These are phyloP conservation scores for Kurtzmaniella quercitrusa DNA, from an alignment of 1,139 yeast genomes.

Conservation along the genomic window DNA sequence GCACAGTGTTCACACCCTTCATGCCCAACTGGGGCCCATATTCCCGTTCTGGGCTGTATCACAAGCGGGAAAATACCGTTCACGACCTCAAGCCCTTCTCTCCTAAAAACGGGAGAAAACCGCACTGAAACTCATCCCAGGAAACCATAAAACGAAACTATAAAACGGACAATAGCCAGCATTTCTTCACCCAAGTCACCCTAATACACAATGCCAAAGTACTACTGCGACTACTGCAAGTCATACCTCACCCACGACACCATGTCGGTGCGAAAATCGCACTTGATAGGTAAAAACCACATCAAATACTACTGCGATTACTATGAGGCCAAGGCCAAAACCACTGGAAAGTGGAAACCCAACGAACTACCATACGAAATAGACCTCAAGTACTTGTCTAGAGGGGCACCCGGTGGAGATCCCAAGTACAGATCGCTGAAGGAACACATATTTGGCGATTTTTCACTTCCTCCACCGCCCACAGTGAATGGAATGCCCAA, in stretches of 20 bases:
- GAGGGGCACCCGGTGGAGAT: conserved; percentile 34
- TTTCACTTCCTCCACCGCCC: conserved; percentile 34
- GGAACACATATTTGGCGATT: conserved; percentile 12
- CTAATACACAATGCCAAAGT: conserved; percentile 41
- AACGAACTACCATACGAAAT: conserved; percentile 39
- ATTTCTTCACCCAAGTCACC: too few species aligned
- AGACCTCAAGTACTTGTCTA: conserved; percentile 31
- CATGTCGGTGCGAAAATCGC: conserved; percentile 80
- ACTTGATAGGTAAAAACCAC: conserved; percentile 77
- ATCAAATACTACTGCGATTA: conserved; percentile 70
- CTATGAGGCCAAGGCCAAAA: conserved; percentile 56
- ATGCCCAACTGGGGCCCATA: too few species aligned
- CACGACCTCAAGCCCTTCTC: too few species aligned
- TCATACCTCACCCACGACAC: conserved; percentile 87
- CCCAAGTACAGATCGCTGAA: conserved; percentile 6
- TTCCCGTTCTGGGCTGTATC: too few species aligned
- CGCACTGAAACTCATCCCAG: too few species aligned
- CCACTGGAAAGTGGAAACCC: conserved; percentile 43
- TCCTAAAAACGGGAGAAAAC: too few species aligned
- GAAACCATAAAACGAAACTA: too few species aligned
- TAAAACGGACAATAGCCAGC: too few species aligned
- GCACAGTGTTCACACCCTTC: too few species aligned
- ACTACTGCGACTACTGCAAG: conserved; percentile 85
- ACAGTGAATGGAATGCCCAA: conserved; percentile 24
- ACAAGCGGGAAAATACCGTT: too few species aligned